Base-by-base conservation (phyloP, 345 rosid species). In the Populus pruinosa region DNA sequence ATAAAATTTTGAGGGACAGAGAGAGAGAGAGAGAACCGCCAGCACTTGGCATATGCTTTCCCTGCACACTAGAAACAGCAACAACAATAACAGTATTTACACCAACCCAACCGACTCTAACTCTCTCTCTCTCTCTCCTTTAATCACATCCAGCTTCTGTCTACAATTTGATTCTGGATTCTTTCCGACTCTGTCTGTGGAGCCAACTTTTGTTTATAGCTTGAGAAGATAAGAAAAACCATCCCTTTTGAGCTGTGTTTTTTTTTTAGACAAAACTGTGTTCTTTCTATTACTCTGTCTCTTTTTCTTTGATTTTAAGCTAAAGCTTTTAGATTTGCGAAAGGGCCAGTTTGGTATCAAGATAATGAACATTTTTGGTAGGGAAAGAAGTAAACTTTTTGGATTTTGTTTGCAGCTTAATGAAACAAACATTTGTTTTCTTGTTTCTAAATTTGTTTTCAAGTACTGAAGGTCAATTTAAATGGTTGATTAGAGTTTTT, bases 221-320 rank as follows among this genome's bases (percentile, higher is more conserved):
- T 74, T 70, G 64, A 70, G 36, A 53, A 29, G 38, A 50, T 16
- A 31, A 65, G 9, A 56, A 59, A 70, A 64, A n/a, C 16, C 3
- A 23, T 63, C n/a, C 77, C 27, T 50, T 56, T 78, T 59, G 36
- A 73, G 49, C 61, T 49, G 53, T 59, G 35, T 7, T 72, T 73
- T 17, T 31, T 63, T 68, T 49, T 12, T 56, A 27, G 29, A 31
- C 29, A 70, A 17, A 61, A 65, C 36, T 35, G 59, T 43, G 9
- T 13, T 69, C 70, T 74, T 59, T 69, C 23, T 50, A 44, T 67
- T 78, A 21, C 50, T 53, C 7, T 20, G 43, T 53, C 59, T 27
- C 44, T 77, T 67, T 41, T 78, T 56, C 71, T 81, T 71, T 70
- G 85, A 69, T 80, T 83, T 72, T 55, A n/a, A 68, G 71, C 61